Evolutionary conservation across 495 filamentous ascomycete species (phyloP), one percentile per base, ranked within the genome.

Genomic region (Daldinia childiae): DNA sequence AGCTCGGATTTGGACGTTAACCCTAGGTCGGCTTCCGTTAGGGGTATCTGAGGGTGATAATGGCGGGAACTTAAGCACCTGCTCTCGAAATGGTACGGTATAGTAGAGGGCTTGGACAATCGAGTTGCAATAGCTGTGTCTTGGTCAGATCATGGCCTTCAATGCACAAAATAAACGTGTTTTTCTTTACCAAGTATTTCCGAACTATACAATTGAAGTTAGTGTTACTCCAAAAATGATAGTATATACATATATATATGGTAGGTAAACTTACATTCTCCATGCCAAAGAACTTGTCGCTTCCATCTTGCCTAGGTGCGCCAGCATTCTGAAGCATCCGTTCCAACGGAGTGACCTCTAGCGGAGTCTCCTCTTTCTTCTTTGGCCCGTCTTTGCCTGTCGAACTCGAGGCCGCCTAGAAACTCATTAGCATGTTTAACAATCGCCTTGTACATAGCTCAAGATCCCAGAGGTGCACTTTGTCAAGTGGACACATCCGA

Each of bases 241-340:
- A 7, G 38, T 30, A 14, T n/a, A 29, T 29, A 43, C 27, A 14
- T 5, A 12, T 4, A 6, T 4, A 6, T 19, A 17, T 17, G 17
- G 17, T 12, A 29, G 19, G 4, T 12, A 17, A 30, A 80, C 92
- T 85, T 84, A 98, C 94, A 83, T 99, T 99, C 81, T 98, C 95
- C 84, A 98, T 90, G 3, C 96, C 95, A 83, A 95, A 98, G 82
- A 97, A 98, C 84, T 97, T 97, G 81, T 99, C 95, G 79, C 92
- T 98, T 21, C 96, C 95, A 83, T 99, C 94, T 39, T 82, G 82
- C 66, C 93, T 87, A 64, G 95, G 81, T 0, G 93, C 85, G 12
- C 93, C 93, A 57, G 93, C 87, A 78, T 94, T 92, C 68, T 87
- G 85, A 32, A 98, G 80, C 79, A 93, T 87, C 83, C 91, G 95